Evolutionary conservation across 83 land plant genomes (phyloP).

Genomic region (Picea abies): DNA sequence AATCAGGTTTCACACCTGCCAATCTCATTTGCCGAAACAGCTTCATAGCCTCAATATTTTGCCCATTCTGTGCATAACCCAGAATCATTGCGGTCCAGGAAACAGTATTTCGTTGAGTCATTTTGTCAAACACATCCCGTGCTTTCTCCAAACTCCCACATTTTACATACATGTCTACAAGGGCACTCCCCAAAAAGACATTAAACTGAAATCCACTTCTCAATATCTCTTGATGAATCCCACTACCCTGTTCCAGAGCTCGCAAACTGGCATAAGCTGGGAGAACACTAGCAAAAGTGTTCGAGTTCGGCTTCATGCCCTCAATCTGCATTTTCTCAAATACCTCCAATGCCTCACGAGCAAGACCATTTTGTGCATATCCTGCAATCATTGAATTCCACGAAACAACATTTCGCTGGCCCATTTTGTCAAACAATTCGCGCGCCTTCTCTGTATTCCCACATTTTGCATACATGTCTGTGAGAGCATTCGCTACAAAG

Average conservation of each 20-base stretch:
- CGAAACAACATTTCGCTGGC: constrained; percentile 36
- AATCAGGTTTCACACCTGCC: not conserved
- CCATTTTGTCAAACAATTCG: constrained; percentile 22
- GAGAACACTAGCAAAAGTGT: constrained; percentile 26
- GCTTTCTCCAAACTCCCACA: not conserved
- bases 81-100: not conserved
- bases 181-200: constrained; percentile 14
- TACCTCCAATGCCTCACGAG: constrained; percentile 25
- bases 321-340: constrained; percentile 34
- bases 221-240: not conserved
- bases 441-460: too few relatives aligned
- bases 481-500: not conserved
- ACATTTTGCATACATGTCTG: constrained; percentile 28
- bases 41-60: not conserved
- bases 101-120: not conserved
- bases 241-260: constrained; percentile 17
- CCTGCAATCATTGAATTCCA: constrained; percentile 60
- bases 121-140: not conserved
- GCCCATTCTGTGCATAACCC: not conserved
- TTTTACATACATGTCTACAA: constrained; percentile 2
- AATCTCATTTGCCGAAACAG: not conserved
- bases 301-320: constrained; percentile 24
- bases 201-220: constrained; percentile 13
- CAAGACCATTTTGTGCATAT: constrained; percentile 33
- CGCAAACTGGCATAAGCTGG: constrained; percentile 22